These are phyloP conservation scores for Pythium pyrilobum DNA, from an alignment of 352 stramenopile genomes.

Conservation along the genomic window DNA sequence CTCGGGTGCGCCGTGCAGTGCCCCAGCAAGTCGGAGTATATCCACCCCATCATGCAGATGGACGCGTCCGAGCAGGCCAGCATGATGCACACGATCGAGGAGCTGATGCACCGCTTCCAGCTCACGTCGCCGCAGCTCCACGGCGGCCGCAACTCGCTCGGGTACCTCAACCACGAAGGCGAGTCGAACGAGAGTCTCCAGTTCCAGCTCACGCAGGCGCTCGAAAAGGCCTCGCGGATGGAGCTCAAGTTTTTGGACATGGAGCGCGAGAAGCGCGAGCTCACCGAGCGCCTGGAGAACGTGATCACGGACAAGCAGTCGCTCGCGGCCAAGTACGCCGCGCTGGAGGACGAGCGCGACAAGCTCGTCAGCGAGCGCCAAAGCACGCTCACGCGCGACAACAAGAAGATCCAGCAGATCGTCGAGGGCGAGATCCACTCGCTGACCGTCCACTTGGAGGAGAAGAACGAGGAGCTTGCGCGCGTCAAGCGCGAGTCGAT, in stretches of 20 bases:
- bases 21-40: constrained; percentile 76
- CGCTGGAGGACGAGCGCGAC: constrained; percentile 61
- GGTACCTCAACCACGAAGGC: constrained; percentile 41
- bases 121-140: constrained; percentile 36
- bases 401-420: constrained; percentile 87
- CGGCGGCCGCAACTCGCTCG: constrained; percentile 35
- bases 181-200: constrained; percentile 42
- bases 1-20: constrained; percentile 78
- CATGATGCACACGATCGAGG: constrained; percentile 83
- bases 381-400: constrained; percentile 70
- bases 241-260: constrained; percentile 75
- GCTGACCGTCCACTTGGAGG: constrained; percentile 67
- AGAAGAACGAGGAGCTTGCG: constrained; percentile 69
- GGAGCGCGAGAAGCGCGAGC: constrained; percentile 68
- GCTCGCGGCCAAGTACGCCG: constrained; percentile 35
- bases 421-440: constrained; percentile 77
- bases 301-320: constrained; percentile 42
- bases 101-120: constrained; percentile 77
- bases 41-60: constrained; percentile 84
- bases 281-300: constrained; percentile 69
- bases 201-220: constrained; percentile 48
- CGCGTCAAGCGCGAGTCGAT: constrained; percentile 69
- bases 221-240: constrained; percentile 64
- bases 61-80: constrained; percentile 67
- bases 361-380: constrained; percentile 69